These are phyloP conservation scores for Irineochytrium annulatum DNA, from an alignment of 192 early-diverging fungal species.

Conservation along the genomic window DNA sequence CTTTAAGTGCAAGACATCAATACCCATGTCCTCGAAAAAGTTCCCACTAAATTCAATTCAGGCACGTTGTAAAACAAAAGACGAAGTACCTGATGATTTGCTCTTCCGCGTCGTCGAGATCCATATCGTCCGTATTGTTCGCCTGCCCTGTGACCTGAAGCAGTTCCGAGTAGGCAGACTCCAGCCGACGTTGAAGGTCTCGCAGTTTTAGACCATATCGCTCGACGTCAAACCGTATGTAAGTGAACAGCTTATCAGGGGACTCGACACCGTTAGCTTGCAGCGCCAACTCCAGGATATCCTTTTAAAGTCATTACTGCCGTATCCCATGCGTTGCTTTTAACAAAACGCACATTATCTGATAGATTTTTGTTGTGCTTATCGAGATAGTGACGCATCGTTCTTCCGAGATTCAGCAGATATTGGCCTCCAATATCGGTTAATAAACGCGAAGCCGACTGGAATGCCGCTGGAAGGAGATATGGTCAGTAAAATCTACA, in stretches of 20 bases:
- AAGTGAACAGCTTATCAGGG: conserved; percentile 67
- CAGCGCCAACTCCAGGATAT: conserved; percentile 77
- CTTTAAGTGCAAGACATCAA: conserved; percentile 59
- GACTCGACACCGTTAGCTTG: conserved; percentile 76
- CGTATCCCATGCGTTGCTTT: background rate
- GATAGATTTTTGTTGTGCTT: conserved; percentile 68
- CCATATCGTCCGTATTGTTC: conserved; percentile 31
- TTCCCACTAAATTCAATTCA: conserved; percentile 65
- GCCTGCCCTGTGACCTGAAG: conserved; percentile 31
- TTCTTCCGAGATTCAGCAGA: conserved; percentile 78
- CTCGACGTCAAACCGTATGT: conserved; percentile 75
- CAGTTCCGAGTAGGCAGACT: conserved; percentile 68
- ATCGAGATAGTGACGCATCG: conserved; percentile 73
- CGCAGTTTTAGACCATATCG: conserved; percentile 64
- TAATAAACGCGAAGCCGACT: conserved; percentile 61
- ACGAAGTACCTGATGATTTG: conserved; percentile 36
- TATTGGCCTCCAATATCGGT: conserved; percentile 79
- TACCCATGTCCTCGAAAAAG: conserved; percentile 86
- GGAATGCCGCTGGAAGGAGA: conserved; percentile 39
- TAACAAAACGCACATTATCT: conserved; percentile 53
- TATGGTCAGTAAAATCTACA: background rate
- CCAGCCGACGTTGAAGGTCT: conserved; percentile 74
- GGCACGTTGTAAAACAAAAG: background rate
- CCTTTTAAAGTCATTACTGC: conserved; percentile 35
- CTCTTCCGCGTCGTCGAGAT: conserved; percentile 46